Evolutionary conservation across 148 eudicot genomes (phyloP), one percentile per base, ranked within the genome.

Genomic region (Amaranthus cruentus): DNA sequence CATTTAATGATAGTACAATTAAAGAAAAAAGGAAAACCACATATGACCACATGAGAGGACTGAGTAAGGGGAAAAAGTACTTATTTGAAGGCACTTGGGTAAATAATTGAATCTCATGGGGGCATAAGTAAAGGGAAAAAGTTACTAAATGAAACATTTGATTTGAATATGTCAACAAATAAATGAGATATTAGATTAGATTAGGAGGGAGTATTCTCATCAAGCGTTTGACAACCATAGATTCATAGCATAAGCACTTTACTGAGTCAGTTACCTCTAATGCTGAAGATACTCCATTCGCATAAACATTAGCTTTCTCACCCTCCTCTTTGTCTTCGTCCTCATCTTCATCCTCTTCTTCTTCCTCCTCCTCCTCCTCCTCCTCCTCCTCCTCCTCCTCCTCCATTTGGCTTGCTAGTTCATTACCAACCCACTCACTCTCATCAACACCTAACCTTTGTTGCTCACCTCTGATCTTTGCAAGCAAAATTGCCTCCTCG

Each of bases 381-480:
- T 84, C 87, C 9, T 77, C 85, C 7, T 86, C 89, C 10, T 82
- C 86, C 21, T 78, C 79, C 21, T 72, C 73, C 46, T 82, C 81
- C 55, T 79, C 85, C 67, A 68, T 70, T 62, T 76, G 74, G 75
- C 44, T 77, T 50, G 67, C 38, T 38, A 55, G 76, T 84, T 91
- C 93, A 80, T 81, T 84, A 55, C 98, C 97, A 70, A 90, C 85
- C 98, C 98, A 95, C 73, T 91, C 96, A 47, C 87, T 83, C 77
- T 86, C 86, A 81, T 90, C 89, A 79, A 95, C 96, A 80, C 97
- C 98, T 80, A 90, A 83, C 53, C 97, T 87, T 82, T 88, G 93
- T 72, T 95, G 98, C 83, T 91, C 98, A 60, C 84, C 78, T 80
- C 98, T 87, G 68, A 95, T 95, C 82, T 95, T 95, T 75, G 86